Conservation (phyloP, 345 rosid species). For the Firmiana major region DNA sequence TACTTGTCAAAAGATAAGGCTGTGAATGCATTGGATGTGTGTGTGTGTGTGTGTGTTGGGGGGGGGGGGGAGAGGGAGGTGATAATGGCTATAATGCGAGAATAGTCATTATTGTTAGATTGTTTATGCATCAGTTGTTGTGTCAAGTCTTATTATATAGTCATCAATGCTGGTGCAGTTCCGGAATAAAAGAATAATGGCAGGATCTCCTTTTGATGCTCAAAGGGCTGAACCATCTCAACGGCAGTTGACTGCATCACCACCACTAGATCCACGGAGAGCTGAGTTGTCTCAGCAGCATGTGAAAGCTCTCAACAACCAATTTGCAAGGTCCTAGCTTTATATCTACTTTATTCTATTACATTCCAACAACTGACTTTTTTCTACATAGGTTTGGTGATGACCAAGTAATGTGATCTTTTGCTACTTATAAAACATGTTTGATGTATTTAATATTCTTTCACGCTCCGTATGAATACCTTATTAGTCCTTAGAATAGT, state of each 20-base stretch:
- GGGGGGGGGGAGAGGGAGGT: background rate
- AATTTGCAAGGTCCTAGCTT: conserved; percentile 71
- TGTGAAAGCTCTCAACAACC: conserved; percentile 90
- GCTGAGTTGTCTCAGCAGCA: conserved; percentile 77
- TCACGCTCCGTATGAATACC: background rate
- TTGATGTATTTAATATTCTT: background rate
- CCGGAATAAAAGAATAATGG: conserved; percentile 57
- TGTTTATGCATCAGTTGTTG: background rate
- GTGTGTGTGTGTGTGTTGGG: no score
- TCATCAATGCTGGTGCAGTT: conserved; percentile 43
- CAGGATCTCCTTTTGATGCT: conserved; percentile 51
- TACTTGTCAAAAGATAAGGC: background rate
- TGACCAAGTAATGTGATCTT: background rate
- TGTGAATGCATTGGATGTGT: background rate
- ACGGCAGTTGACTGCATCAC: conserved; percentile 25
- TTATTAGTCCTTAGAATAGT: background rate
- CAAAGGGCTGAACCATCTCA: conserved; percentile 55
- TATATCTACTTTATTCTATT: background rate
- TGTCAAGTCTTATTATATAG: conserved; percentile 11
- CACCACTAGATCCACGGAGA: conserved; percentile 44
- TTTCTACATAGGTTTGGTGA: background rate
- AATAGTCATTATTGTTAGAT: background rate
- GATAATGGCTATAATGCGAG: background rate
- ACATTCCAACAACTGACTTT: background rate
- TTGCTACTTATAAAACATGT: background rate